Evolutionary conservation across 768 basidiomycete genomes (phyloP), one percentile per base, ranked within the genome.

Genomic region (Suillus alpinus): DNA sequence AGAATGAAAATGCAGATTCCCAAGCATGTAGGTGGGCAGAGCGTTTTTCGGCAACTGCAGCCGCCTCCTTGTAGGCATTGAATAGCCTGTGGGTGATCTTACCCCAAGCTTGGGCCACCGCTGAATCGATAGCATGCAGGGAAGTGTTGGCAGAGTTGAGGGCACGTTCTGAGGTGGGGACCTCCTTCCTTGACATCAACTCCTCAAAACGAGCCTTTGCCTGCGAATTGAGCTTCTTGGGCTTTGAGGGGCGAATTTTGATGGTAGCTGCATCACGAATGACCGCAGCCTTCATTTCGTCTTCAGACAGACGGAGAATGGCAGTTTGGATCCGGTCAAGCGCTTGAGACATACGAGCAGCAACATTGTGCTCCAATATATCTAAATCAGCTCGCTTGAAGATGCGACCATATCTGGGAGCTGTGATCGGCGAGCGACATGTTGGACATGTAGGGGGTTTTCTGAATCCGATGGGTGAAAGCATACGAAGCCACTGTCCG

Each of bases 301-400:
- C 49, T 58, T 72, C 61, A 16, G 72, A 59, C 20, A 82, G 58
- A 2, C 62, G 52, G 31, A 69, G 67, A 57, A 81, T 68, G 5
- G 66, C 61, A 2, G 56, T 58, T 8, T 72, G 70, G 10, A 77
- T 66, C 2, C 59, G 61, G 39, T 63, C 63, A n/a, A 87, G 77
- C 10, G 75, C 73, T 20, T 69, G 69, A 0, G 82, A 80, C 81
- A 86, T 83, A 20, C 73, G 73, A 39, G 75, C 76, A 0, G 83
- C 82, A 23, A 88, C 78, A 60, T 89, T 88, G 59, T 79, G 78
- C 67, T 89, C 89, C 58, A 88, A 65, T 7, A 89, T 83, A 62
- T 88, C 87, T 50, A 91, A 72, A 50, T 82, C 77, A 0, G 87
- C 85, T 8, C 83, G 80, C 68, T 89, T 91, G 67, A 78, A 79